Percentiles rank a stretch among this genome's conserved stretches.
phyloP scores from a whole-genome alignment of 306 rosid species.

The Casuarina glauca region DNA sequence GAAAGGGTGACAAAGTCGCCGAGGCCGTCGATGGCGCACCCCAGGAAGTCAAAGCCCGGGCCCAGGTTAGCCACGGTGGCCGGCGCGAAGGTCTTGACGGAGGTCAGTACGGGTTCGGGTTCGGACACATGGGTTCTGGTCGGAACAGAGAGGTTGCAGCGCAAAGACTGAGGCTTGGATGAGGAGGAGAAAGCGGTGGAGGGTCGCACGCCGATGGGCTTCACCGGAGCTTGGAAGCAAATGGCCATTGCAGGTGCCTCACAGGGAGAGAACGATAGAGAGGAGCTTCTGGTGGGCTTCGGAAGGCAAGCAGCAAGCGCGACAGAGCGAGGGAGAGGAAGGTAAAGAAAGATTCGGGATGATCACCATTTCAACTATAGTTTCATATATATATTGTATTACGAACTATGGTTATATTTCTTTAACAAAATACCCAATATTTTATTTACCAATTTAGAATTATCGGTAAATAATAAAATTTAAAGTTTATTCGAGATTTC shows the following conservation, averaged over 20 bases:
- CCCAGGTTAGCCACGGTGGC: constrained; percentile 88
- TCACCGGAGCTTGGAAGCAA: constrained; percentile 38
- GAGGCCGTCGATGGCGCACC: constrained; percentile 79
- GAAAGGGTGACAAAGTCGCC: constrained; percentile 71
- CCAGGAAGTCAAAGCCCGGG: constrained; percentile 88
- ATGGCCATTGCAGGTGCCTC: constrained; percentile 38
- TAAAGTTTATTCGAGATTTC: no score
- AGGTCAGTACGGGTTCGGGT: constrained; percentile 55
- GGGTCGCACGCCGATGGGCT: constrained; percentile 22
- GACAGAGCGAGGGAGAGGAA: no score
- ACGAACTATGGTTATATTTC: no score
- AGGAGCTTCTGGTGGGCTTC: not conserved
- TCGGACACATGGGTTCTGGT: constrained; percentile 36
- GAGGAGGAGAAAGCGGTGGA: not conserved
- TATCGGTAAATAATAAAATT: no score
- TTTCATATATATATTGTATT: no score
- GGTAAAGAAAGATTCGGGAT: no score
- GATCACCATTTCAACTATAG: no score
- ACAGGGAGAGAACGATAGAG: not conserved
- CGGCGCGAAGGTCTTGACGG: constrained; percentile 78
- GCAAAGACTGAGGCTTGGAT: constrained; percentile 25
- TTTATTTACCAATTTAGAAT: no score
- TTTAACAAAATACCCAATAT: no score
- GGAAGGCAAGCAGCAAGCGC: not conserved
- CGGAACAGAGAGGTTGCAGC: constrained; percentile 57